These are phyloP conservation scores for Penicillium herquei DNA, from an alignment of 495 filamentous ascomycete genomes.

Conservation along the genomic window DNA sequence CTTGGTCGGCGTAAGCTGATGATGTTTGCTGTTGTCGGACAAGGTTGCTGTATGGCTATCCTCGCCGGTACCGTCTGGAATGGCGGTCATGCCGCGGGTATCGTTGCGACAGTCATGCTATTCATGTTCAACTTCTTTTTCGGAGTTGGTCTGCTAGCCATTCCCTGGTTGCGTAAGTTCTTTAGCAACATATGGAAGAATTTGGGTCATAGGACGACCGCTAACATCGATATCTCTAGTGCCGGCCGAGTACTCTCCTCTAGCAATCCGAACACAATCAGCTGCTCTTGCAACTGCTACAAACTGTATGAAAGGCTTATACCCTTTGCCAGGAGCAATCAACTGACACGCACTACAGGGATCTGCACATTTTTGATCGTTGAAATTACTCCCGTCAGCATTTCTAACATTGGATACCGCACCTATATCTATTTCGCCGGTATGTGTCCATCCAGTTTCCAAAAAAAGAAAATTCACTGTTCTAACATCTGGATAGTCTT, in stretches of 20 bases:
- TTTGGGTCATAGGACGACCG: not conserved
- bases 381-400: constrained; percentile 41
- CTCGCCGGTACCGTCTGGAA: constrained; percentile 32
- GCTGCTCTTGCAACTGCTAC: constrained; percentile 35
- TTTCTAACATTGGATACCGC: constrained; percentile 35
- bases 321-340: not conserved
- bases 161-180: constrained; percentile 36
- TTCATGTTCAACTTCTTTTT: constrained; percentile 42
- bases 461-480: not conserved
- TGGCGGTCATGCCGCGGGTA: constrained; percentile 27
- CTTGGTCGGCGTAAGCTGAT: constrained; percentile 47
- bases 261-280: constrained; percentile 34
- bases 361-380: constrained; percentile 41
- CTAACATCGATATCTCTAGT: constrained; percentile 14
- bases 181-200: not conserved
- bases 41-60: constrained; percentile 46
- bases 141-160: constrained; percentile 30
- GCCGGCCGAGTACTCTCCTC: constrained; percentile 34
- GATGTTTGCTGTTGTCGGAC: constrained; percentile 51
- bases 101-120: constrained; percentile 34
- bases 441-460: constrained; percentile 8
- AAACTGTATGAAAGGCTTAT: constrained; percentile 23
- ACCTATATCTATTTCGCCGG: constrained; percentile 50
- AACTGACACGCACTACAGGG: constrained; percentile 16
- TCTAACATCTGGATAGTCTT: constrained; percentile 49